Evolutionary conservation across 2,329 filamentous ascomycete genomes (phyloP).

Genomic region (Hypoxylon sp.): DNA sequence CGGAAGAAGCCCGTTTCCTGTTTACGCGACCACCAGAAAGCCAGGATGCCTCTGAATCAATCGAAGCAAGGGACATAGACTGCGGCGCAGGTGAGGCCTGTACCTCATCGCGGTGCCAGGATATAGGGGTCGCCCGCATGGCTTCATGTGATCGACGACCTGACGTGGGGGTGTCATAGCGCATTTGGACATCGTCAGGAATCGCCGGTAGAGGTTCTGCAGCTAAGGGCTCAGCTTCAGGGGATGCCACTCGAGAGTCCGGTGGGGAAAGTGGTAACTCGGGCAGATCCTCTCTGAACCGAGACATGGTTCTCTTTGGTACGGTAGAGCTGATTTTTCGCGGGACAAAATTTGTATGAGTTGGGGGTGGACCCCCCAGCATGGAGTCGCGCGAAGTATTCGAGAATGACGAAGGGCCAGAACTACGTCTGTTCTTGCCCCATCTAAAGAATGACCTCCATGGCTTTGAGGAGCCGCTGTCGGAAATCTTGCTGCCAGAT

Average conservation of each 20-base stretch:
- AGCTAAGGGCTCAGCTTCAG: conserved; percentile 63
- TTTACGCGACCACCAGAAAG: conserved; percentile 79
- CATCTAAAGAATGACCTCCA: conserved; percentile 82
- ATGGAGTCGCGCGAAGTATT: conserved; percentile 93
- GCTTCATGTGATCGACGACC: conserved; percentile 53
- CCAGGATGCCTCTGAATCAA: conserved; percentile 97
- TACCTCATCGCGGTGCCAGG: conserved; percentile 52
- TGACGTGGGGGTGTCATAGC: conserved; percentile 59
- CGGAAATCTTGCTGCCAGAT: conserved; percentile 62
- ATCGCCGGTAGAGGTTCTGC: conserved; percentile 48
- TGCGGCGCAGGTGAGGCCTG: conserved; percentile 66
- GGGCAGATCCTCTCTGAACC: conserved; percentile 90
- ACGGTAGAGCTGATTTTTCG: conserved; percentile 54
- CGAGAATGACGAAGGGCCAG: conserved; percentile 80
- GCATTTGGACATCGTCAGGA: conserved; percentile 46
- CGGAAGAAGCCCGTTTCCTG: conserved; percentile 57
- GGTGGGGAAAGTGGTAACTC: conserved; percentile 88
- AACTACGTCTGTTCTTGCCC: conserved; percentile 64
- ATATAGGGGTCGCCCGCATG: conserved; percentile 57
- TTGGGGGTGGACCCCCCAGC: conserved; percentile 53
- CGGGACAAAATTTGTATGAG: conserved; percentile 46
- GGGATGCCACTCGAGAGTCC: conserved; percentile 81
- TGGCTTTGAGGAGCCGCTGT: conserved; percentile 60
- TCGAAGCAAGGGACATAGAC: conserved; percentile 88
- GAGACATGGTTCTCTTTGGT: conserved; percentile 84